These are phyloP conservation scores for Cucumis sativus DNA, from an alignment of 306 rosid genomes.

Conservation along the genomic window DNA sequence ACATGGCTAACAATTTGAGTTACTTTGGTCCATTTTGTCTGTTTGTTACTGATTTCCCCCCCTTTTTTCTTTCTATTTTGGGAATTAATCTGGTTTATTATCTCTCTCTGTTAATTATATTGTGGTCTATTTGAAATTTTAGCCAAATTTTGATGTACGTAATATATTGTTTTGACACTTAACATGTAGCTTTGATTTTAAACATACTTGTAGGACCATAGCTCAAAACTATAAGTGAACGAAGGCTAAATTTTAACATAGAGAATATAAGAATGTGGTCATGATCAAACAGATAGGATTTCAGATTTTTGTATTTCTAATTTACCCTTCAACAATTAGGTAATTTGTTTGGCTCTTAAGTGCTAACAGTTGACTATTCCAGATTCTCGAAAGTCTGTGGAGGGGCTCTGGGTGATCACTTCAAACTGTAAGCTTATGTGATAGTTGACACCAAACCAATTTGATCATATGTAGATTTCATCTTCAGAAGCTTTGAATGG, in stretches of 20 bases:
- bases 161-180: background rate
- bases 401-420: background rate
- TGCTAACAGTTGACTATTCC: background rate
- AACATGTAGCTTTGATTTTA: background rate
- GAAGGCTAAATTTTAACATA: background rate
- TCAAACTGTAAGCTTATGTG: background rate
- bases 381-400: constrained; percentile 5
- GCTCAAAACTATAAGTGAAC: background rate
- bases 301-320: background rate
- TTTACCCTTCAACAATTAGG: background rate
- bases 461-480: background rate
- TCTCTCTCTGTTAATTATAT: background rate
- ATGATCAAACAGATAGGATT: background rate
- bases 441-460: background rate
- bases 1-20: background rate
- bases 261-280: background rate
- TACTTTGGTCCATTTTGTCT: background rate
- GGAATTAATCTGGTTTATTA: background rate
- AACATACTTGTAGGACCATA: background rate
- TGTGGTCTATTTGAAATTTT: background rate
- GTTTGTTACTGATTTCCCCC: background rate
- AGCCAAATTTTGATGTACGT: background rate
- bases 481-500: background rate
- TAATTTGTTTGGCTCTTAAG: background rate
- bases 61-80: background rate